phyloP scores from a whole-genome alignment of 371 early-diverging fungal species.

The Apophysomyces elegans region DNA sequence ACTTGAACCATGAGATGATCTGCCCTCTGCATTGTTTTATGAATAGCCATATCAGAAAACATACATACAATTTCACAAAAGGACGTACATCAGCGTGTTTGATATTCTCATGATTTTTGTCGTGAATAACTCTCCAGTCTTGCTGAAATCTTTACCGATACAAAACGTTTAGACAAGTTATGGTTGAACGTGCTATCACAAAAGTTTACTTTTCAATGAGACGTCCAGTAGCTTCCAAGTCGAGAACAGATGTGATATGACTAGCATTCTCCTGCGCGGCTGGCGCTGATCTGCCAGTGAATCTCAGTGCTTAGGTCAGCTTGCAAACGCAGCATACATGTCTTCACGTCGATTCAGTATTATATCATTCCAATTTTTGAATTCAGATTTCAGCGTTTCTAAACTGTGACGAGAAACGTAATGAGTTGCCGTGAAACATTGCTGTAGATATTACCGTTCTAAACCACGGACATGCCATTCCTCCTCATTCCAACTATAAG shows the following conservation, averaged over 20 bases:
- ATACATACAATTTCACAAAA: not conserved
- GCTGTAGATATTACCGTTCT: constrained; percentile 18
- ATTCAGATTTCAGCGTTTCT: constrained; percentile 31
- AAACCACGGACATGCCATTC: constrained; percentile 33
- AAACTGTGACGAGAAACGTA: constrained; percentile 1
- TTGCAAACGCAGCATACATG: constrained; percentile 21
- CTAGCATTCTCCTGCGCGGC: not conserved
- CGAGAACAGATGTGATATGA: constrained; percentile 15
- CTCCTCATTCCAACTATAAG: constrained; percentile 29
- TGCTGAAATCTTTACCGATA: constrained; percentile 18
- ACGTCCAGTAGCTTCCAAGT: constrained; percentile 30
- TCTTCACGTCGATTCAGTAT: constrained; percentile 25
- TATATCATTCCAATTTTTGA: constrained; percentile 34
- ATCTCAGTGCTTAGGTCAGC: not conserved
- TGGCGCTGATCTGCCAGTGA: not conserved
- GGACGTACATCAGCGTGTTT: constrained; percentile 29
- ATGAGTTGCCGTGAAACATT: not conserved
- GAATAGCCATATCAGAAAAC: not conserved
- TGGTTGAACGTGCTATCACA: not conserved
- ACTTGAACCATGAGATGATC: constrained; percentile 20
- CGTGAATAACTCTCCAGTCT: constrained; percentile 31
- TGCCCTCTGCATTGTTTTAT: constrained; percentile 18
- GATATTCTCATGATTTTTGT: constrained; percentile 26
- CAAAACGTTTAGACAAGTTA: not conserved
- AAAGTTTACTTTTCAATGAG: constrained; percentile 22